phyloP scores from a whole-genome alignment of 2,329 filamentous ascomycete species.

The Neopestalotiopsis sp. region DNA sequence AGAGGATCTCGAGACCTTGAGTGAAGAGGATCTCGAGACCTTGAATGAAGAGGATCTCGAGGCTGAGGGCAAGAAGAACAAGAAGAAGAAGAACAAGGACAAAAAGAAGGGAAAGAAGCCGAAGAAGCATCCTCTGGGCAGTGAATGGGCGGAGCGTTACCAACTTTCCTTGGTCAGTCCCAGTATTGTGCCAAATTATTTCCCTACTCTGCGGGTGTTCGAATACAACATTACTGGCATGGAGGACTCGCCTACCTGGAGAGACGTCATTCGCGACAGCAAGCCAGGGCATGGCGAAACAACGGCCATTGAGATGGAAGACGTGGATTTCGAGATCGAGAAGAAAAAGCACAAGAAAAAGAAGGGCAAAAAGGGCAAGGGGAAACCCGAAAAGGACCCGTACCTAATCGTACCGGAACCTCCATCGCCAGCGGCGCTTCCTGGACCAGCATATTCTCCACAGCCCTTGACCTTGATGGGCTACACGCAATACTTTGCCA shows the following conservation, averaged over 20 bases:
- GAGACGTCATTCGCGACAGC: conserved; percentile 23
- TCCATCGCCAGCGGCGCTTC: conserved; percentile 74
- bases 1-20: conserved; percentile 12
- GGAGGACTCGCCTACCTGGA: conserved; percentile 59
- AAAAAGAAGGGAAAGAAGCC: conserved; percentile 27
- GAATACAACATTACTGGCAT: conserved; percentile 91
- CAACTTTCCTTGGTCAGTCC: conserved; percentile 81
- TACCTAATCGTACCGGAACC: conserved; percentile 71
- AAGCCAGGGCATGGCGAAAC: not conserved
- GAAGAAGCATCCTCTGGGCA: conserved; percentile 70
- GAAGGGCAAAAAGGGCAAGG: conserved; percentile 49
- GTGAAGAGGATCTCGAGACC: conserved; percentile 3
- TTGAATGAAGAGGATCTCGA: conserved; percentile 27
- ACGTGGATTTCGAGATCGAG: conserved; percentile 35
- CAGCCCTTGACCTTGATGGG: conserved; percentile 81
- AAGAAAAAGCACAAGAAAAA: conserved; percentile 48
- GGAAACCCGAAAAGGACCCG: conserved; percentile 61
- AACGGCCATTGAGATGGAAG: not conserved
- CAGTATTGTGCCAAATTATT: conserved; percentile 92
- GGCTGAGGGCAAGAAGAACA: conserved; percentile 46
- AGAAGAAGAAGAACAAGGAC: conserved; percentile 53
- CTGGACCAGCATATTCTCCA: conserved; percentile 88
- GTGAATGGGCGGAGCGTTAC: conserved; percentile 84
- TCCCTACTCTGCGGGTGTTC: conserved; percentile 86
- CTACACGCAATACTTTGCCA: conserved; percentile 92